Conservation (phyloP, 1,284 basidiomycete species). For the Pterulicium gracile region DNA sequence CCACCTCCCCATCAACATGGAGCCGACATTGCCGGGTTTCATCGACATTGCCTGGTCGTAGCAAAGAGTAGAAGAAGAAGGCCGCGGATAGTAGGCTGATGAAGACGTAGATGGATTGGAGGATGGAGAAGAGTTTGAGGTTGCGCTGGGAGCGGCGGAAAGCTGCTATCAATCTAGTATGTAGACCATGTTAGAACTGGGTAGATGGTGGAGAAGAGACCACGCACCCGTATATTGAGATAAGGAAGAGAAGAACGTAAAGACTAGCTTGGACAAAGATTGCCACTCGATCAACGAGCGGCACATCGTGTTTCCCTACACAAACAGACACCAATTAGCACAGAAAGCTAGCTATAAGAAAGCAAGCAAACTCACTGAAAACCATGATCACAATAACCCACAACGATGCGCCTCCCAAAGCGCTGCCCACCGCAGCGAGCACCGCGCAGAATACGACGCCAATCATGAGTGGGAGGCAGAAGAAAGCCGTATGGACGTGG, state of each 20-base stretch:
- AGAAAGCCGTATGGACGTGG: too few species aligned
- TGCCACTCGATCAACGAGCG: not conserved
- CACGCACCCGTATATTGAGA: not conserved
- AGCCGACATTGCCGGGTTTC: not conserved
- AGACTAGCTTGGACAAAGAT: not conserved
- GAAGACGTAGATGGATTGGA: not conserved
- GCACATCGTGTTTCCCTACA: not conserved
- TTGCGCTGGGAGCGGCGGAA: not conserved
- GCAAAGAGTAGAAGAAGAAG: not conserved
- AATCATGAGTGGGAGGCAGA: too few species aligned
- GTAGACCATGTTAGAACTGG: not conserved
- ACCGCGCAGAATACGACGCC: too few species aligned
- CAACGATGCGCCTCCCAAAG: too few species aligned
- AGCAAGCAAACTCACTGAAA: too few species aligned
- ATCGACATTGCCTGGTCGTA: not conserved
- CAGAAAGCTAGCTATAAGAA: too few species aligned
- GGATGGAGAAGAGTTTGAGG: not conserved
- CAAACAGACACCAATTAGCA: too few species aligned
- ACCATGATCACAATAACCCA: too few species aligned
- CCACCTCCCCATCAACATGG: not conserved
- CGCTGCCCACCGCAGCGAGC: too few species aligned
- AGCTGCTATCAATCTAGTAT: not conserved
- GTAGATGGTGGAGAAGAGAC: not conserved
- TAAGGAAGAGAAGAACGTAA: not conserved
- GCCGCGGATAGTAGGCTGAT: not conserved